phyloP scores from a whole-genome alignment of 345 rosid species.

The Gynandropsis gynandra region DNA sequence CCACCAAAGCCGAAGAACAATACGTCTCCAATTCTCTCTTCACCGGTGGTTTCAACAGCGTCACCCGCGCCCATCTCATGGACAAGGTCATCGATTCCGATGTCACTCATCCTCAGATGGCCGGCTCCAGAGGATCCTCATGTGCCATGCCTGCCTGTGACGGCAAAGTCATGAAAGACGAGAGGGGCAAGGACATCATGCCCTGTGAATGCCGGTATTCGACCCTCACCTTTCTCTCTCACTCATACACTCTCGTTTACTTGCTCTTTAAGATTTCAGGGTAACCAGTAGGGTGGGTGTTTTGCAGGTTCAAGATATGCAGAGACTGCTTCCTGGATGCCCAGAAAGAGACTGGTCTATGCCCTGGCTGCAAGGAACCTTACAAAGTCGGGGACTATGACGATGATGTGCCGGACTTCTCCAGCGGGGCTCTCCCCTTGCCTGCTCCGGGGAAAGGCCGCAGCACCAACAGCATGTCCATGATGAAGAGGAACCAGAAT shows the following conservation, averaged over 20 bases:
- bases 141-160: conserved; percentile 92
- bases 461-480: conserved; percentile 51
- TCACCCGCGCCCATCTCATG: conserved; percentile 91
- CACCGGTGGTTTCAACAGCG: conserved; percentile 93
- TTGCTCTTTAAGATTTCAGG: neutral
- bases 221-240: too few relatives aligned
- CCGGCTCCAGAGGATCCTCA: conserved; percentile 73
- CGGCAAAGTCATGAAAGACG: conserved; percentile 89
- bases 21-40: conserved; percentile 83
- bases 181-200: conserved; percentile 66
- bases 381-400: conserved; percentile 66
- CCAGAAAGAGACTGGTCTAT: conserved; percentile 64
- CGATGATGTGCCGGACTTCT: conserved; percentile 46
- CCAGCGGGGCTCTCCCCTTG: conserved; percentile 58
- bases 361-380: conserved; percentile 93
- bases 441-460: conserved; percentile 48
- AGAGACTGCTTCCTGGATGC: conserved; percentile 92
- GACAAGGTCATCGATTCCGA: conserved; percentile 95
- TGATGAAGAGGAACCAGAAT: conserved; percentile 75
- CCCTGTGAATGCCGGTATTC: conserved; percentile 88
- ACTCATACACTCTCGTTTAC: neutral
- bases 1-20: conserved; percentile 79
- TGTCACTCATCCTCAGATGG: conserved; percentile 95
- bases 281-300: conserved; percentile 12
- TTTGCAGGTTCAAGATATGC: conserved; percentile 76